Evolutionary conservation across 352 stramenopile genomes (phyloP), one percentile per base, ranked within the genome.

Genomic region (Pythium sukuiense): DNA sequence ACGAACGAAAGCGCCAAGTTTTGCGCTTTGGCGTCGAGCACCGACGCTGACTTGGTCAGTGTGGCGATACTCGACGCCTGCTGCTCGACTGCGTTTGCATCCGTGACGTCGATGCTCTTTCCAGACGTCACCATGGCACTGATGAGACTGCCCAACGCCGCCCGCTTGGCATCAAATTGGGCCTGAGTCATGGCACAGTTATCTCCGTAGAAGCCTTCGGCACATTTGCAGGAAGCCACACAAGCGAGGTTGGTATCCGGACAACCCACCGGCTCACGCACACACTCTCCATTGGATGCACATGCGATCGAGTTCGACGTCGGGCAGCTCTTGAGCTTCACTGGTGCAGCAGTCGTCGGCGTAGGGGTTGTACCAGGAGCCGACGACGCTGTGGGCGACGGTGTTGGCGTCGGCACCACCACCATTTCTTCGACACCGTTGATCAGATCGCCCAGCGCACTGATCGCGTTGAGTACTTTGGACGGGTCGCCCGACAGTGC

Each of bases 381-480:
- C 3, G 76, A 60, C 1, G 63, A 49, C 4, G 24, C 46, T 8
- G 63, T 72, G 3, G 75, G 70, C 14, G 65, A 71, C 8, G 65
- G 75, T 24, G 67, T 67, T 11, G 69, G 64, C 0, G 59, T 48
- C 54, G 30, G 11, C n/a, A 49, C 6, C 61, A 65, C 37, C n/a
- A 6, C 24, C 14, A 3, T 20, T 54, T 83, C 77, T 9, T 85
- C 77, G 1, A 76, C 64, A 0, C 72, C 76, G 30, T 90, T 90
- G 27, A 90, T 79, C 58, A 88, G 66, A 62, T 90, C 81, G 11
- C 77, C 81, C 2, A 90, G 77, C 4, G 81, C 81, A 14, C 75
- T 88, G 55, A 89, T 89, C 14, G 75, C 70, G 29, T 89, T 89
- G 3, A 92, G 70, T 6, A 90, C 71, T 27, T 74, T 85, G 0